Base-by-base conservation (phyloP, 1,139 yeast genomes). In the Lodderomyces jiufengensis region DNA sequence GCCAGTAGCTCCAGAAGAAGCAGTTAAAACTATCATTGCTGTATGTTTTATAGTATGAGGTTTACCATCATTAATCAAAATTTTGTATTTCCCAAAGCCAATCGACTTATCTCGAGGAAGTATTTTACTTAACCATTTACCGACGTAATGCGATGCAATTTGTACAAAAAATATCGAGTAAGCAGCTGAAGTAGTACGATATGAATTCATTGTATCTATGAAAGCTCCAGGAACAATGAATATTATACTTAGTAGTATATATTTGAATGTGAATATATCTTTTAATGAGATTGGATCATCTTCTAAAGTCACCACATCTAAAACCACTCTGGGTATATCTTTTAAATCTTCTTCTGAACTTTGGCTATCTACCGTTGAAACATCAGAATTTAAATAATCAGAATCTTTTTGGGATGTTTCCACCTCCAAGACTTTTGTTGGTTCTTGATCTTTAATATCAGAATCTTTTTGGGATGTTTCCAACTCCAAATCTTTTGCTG, bases 11-110 rank as follows among this genome's bases (percentile, higher is more conserved):
- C 75, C 69, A 34, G 67, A 59, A 16, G 63, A 66, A 0, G 74
- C 75, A 1, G 75, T 66, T 14, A 70, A 55, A 2, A 75, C 67
- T 9, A 69, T 59, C 50, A 69, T 44, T 1, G 66, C 71, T 0
- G 73, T 61, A 45, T 71, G 76, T 38, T 69, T 68, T 16, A 70
- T 62, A 2, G 72, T 55, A 73, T 73, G 70, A 1, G 75, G 75
- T 18, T 18, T 18, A 1, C 73, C 70, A 0, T 76, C 74, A 39
- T 69, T 69, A 27, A 68, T 44, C 36, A 50, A 54, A 44, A 66
- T 59, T 24, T 45, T 44, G 30, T 46, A 46, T 3, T 51, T 41
- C 5, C 51, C 46, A 5, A 52, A 10, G 8, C 65, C 47, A 18
- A 62, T 43, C 15, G 45, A 43, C 31, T 51, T 57, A n/a, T 49